Evolutionary conservation across 169 alveolate species (phyloP).

Genomic region (Cryptosporidium canis): DNA sequence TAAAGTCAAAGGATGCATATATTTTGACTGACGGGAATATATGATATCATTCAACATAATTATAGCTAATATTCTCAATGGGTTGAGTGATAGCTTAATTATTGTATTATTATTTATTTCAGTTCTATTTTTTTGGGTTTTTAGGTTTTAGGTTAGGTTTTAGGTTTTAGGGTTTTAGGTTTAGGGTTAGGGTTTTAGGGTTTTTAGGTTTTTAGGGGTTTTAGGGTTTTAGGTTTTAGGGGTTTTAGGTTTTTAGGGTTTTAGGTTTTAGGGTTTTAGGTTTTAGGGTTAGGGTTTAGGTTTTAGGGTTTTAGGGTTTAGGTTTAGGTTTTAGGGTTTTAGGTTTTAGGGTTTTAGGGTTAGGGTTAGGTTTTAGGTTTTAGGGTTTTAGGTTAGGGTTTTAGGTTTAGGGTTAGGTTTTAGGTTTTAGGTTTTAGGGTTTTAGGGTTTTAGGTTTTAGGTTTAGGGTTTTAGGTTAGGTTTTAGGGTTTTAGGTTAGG

Average conservation of each 20-base stretch:
- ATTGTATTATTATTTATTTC: background rate
- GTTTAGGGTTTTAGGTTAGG: too few species aligned
- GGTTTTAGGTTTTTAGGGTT: background rate
- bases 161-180: background rate
- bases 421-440: too few species aligned
- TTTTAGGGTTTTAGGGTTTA: background rate
- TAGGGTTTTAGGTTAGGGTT: background rate
- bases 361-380: background rate
- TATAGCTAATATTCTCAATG: too few species aligned
- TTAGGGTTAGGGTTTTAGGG: background rate
- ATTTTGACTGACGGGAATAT: too few species aligned
- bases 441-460: too few species aligned
- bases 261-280: background rate
- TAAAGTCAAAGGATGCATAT: background rate
- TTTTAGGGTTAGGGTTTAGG: background rate
- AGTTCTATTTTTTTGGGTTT: background rate
- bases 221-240: background rate
- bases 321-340: background rate
- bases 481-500: too few species aligned
- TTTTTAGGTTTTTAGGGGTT: background rate
- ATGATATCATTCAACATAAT: too few species aligned
- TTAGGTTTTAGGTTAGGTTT: conserved; percentile 11
- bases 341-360: background rate
- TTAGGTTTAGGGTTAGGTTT: too few species aligned
- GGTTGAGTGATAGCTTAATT: too few species aligned